phyloP scores from a whole-genome alignment of 2,329 filamentous ascomycete genomes.

The Dothistroma pini region DNA sequence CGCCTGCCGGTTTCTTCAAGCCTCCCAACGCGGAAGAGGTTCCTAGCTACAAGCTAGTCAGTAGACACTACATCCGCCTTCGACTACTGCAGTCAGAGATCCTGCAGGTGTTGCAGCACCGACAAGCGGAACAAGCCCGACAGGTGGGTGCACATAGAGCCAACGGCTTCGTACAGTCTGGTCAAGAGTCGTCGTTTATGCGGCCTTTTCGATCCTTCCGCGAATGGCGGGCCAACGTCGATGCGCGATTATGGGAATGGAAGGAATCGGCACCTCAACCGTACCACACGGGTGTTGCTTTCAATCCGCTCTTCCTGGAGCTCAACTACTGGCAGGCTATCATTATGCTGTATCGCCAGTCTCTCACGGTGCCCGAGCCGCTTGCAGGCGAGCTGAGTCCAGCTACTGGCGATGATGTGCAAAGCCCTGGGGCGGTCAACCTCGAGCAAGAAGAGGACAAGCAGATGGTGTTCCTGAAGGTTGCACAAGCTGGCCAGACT shows the following conservation, averaged over 20 bases:
- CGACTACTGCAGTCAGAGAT: constrained; percentile 91
- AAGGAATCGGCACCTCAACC: constrained; percentile 75
- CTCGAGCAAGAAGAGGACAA: constrained; percentile 73
- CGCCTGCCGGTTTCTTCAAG: constrained; percentile 67
- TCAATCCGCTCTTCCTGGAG: constrained; percentile 85
- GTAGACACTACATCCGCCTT: constrained; percentile 88
- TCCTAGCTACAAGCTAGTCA: constrained; percentile 84
- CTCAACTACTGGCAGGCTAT: constrained; percentile 98
- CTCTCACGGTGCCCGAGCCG: constrained; percentile 71
- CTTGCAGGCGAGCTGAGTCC: constrained; percentile 72
- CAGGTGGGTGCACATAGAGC: constrained; percentile 59
- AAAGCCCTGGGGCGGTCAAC: constrained; percentile 52
- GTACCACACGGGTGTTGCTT: constrained; percentile 77
- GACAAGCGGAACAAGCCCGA: constrained; percentile 77
- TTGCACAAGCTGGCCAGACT: constrained; percentile 90
- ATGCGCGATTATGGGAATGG: constrained; percentile 79
- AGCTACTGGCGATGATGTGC: constrained; percentile 53
- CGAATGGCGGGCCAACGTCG: constrained; percentile 84
- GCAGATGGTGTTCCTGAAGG: constrained; percentile 87
- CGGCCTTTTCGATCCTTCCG: constrained; percentile 79
- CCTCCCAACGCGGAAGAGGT: constrained; percentile 48
- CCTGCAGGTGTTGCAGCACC: constrained; percentile 85
- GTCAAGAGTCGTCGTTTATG: constrained; percentile 80
- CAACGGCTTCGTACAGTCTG: constrained; percentile 72
- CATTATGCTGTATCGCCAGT: constrained; percentile 92